Base-by-base conservation (phyloP, 2,329 filamentous ascomycete genomes). In the Xylariaceae sp. region DNA sequence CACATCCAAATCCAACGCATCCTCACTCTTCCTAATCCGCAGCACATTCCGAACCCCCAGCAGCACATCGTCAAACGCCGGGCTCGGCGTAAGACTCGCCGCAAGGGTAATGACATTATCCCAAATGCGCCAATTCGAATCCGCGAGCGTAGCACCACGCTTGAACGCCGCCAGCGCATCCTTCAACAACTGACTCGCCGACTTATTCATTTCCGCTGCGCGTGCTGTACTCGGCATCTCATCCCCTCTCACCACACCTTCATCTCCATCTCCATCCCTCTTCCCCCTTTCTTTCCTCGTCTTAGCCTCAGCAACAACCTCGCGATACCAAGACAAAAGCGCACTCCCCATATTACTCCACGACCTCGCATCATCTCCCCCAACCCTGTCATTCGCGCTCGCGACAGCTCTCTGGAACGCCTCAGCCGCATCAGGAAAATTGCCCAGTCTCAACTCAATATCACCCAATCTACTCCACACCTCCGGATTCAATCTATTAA, bases 281-380 rank as follows among this genome's bases (percentile, higher is more conserved):
- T 53, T 44, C 12, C 49, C 35, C 40, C 55, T 61, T 11, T 59
- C 52, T 35, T 59, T 56, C 5, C 33, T 52, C 4, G 45, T 52
- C 18, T 69, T 63, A n/a, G 64, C 53, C 45, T 71, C 69, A 3
- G 75, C 69, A 4, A 74, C 56, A 0, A 75, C 67, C 59, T 82
- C 78, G 39, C 72, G 76, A 68, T 80, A 90, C 54, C 87, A 73
- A 51, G 83, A 86, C 57, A 89, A 81, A 1, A 97, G 77, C 0
- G 92, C 86, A 2, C 87, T 90, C 0, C 91, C 94, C 18, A 99
- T 78, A 64, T 99, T 99, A 61, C 88, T 95, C 90, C 94, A 99
- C 0, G 89, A 90, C 63, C 95, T 84, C 0, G 91, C 92, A 63
- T 96, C 91, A 45, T 86, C 85, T 22, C 95, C 91, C 42, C 96